Evolutionary conservation across 805 yeast genomes (phyloP).

Genomic region (Starmerella sirachaensis): DNA sequence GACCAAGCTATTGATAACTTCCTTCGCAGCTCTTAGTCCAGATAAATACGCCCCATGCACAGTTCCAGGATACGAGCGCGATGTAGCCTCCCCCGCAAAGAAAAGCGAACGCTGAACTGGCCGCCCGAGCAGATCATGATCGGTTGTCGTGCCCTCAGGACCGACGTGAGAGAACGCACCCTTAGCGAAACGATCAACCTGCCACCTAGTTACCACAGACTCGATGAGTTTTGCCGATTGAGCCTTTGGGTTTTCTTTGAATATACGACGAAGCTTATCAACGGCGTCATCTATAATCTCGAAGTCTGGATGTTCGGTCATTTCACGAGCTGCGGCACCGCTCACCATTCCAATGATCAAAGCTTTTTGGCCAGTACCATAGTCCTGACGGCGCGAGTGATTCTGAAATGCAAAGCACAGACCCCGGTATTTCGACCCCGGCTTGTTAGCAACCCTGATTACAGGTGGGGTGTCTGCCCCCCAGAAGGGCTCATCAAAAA

Average conservation of each 20-base stretch:
- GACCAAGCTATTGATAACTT: conserved; percentile 30
- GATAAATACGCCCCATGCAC: conserved; percentile 36
- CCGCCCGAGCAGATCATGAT: conserved; percentile 32
- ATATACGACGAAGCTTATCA: conserved; percentile 24
- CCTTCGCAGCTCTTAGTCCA: conserved; percentile 34
- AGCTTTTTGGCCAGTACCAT: conserved; percentile 26
- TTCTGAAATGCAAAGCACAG: conserved; percentile 32
- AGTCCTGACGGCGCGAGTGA: conserved; percentile 26
- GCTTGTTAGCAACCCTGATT: conserved; percentile 25
- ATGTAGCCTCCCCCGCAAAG: conserved; percentile 37
- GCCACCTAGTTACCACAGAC: conserved; percentile 56
- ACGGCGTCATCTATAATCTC: conserved; percentile 28
- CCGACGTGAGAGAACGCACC: conserved; percentile 59
- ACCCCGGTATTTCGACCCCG: conserved; percentile 26
- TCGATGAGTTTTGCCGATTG: conserved; percentile 26
- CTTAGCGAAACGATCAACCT: conserved; percentile 58
- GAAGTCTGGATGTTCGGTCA: conserved; percentile 27
- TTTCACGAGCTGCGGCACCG: conserved; percentile 30
- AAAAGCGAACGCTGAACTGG: conserved; percentile 30
- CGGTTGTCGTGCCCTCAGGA: conserved; percentile 33
- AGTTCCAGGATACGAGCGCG: conserved; percentile 33
- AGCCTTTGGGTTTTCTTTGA: conserved; percentile 19
- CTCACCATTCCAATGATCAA: conserved; percentile 32
- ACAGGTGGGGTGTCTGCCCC: conserved; percentile 26
- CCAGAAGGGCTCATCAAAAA: conserved; percentile 33